Evolutionary conservation across 2,329 filamentous ascomycete genomes (phyloP).

Genomic region (Tolypocladium tropicale): DNA sequence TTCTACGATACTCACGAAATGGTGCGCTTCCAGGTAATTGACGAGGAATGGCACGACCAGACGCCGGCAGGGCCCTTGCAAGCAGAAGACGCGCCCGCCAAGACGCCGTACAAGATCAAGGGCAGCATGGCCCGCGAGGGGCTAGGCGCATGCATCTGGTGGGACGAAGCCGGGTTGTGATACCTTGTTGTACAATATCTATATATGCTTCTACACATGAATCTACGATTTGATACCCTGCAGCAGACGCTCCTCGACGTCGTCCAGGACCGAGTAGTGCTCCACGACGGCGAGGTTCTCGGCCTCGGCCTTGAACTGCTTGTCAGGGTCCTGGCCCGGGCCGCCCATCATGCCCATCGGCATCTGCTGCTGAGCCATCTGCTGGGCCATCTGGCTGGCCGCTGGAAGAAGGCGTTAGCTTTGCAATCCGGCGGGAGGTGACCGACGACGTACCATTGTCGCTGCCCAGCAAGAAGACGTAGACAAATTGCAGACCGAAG

Average conservation of each 20-base stretch:
- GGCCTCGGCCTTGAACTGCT: constrained; percentile 83
- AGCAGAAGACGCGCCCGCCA: constrained; percentile 48
- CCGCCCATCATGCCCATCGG: constrained; percentile 56
- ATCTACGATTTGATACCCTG: constrained; percentile 33
- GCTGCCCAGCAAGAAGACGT: constrained; percentile 90
- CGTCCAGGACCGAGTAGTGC: constrained; percentile 84
- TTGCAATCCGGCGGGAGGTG: not conserved
- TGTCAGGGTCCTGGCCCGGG: constrained; percentile 88
- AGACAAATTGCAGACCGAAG: constrained; percentile 92
- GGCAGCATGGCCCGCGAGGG: constrained; percentile 55
- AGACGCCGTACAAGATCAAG: constrained; percentile 62
- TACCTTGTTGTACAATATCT: constrained; percentile 10
- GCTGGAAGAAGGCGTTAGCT: constrained; percentile 40
- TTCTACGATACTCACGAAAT: constrained; percentile 88
- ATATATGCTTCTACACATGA: constrained; percentile 9
- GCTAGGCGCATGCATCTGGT: constrained; percentile 54
- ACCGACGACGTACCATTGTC: constrained; percentile 71
- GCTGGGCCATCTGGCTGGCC: constrained; percentile 83
- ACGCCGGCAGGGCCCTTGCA: constrained; percentile 58
- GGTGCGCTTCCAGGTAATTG: constrained; percentile 75
- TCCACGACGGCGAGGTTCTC: constrained; percentile 95
- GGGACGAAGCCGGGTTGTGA: constrained; percentile 30
- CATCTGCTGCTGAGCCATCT: constrained; percentile 61
- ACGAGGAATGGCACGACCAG: constrained; percentile 87
- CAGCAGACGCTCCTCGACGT: constrained; percentile 76